phyloP scores from a whole-genome alignment of 495 filamentous ascomycete species.

The Penicillium pancosmium region DNA sequence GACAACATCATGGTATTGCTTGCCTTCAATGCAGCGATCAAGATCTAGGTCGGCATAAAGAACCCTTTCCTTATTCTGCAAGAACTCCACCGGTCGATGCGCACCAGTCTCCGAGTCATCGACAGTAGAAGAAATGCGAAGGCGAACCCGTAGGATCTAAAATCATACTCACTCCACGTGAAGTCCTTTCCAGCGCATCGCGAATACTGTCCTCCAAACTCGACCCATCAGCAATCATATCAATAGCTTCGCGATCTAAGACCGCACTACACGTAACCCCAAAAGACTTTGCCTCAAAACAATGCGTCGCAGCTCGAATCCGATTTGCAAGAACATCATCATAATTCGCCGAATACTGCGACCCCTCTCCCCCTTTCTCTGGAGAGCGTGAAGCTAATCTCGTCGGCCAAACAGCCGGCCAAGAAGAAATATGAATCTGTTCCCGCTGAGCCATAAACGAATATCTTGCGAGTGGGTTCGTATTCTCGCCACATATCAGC shows the following conservation, averaged over 20 bases:
- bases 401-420: conserved; percentile 40
- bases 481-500: conserved; percentile 45
- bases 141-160: not conserved
- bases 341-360: conserved; percentile 25
- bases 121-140: not conserved
- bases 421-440: conserved; percentile 37
- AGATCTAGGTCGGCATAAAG: conserved; percentile 47
- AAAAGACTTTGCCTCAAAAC: conserved; percentile 53
- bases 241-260: conserved; percentile 31
- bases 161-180: not conserved
- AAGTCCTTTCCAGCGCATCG: not conserved
- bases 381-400: not conserved
- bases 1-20: conserved; percentile 48
- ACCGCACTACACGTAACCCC: conserved; percentile 39
- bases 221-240: not conserved
- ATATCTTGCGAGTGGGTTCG: conserved; percentile 38
- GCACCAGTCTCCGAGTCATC: not conserved
- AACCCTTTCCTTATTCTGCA: conserved; percentile 43
- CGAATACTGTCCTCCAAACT: not conserved
- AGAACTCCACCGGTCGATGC: conserved; percentile 21
- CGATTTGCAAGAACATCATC: conserved; percentile 46
- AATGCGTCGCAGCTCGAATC: conserved; percentile 42
- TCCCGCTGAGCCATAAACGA: conserved; percentile 28
- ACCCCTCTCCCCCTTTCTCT: too few relatives aligned
- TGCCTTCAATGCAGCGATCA: conserved; percentile 41